Evolutionary conservation across 164 flowering plant genomes (phyloP), one percentile per base, ranked within the genome.

Genomic region (Stephania japonica): DNA sequence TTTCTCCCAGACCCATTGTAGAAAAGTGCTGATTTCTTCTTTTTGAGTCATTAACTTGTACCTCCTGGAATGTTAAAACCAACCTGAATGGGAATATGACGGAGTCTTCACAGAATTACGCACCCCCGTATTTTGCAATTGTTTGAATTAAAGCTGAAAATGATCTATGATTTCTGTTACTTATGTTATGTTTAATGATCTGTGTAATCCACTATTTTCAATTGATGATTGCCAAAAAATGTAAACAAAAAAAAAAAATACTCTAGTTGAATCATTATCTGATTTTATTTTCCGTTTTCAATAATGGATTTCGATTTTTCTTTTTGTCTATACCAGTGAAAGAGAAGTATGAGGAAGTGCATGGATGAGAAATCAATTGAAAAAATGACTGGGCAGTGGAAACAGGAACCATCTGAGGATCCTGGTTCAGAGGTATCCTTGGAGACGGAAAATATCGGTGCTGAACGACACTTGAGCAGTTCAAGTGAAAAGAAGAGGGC

Each of bases 401-500:
- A 42, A 43, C 7, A 53, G 12, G 11, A 16, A 56, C 62, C 62
- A 56, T 56, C 62, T 16, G 19, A 56, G 19, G 62, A 56, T 16
- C 19, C 56, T 27, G 19, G 47, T 6, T 75, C 70, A 44, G 25
- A 42, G 72, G 24, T 69, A 65, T 44, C 70, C 26, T 61, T 42
- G 21, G 67, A 32, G 32, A 9, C 26, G 67, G 21, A 56, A 8
- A 25, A 24, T 27, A 26, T 53, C 44, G 73, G 68, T 13, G 43
- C 24, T 16, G 77, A 23, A 68, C 42, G 19, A 26, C 32, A 32
- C 19, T 32, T 62, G 25, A 41, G 12, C 24, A 73, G 25, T 43
- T 79, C 76, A 7, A 73, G 49, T 47, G 77, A 77, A 59, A 79
- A 75, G 66, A 82, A 79, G 73, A 69, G 79, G 56, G 27, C 72